Conservation (phyloP, 805 yeast genomes). For the Metschnikowia dekortorum region DNA sequence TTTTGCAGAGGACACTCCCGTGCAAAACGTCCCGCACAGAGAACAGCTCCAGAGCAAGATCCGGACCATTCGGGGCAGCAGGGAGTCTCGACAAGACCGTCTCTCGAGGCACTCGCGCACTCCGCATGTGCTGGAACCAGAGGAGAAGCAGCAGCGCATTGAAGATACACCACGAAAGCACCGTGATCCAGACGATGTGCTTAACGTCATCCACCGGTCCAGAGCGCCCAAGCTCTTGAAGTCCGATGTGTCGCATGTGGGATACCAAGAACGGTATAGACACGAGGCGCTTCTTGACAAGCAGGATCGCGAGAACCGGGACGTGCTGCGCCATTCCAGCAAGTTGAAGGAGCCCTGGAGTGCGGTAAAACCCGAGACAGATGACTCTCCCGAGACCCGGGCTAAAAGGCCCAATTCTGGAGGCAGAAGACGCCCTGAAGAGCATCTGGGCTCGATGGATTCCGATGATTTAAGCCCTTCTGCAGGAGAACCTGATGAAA, state of each 20-base stretch:
- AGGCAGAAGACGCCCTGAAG: too few relatives aligned
- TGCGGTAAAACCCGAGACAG: background rate
- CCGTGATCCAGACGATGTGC: background rate
- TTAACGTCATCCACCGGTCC: background rate
- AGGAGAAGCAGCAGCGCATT: background rate
- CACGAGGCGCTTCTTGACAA: background rate
- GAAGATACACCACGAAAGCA: background rate
- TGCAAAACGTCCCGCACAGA: background rate
- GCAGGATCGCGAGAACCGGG: background rate
- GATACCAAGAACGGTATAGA: slow-evolving; percentile 2
- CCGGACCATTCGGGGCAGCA: background rate
- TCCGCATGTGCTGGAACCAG: background rate
- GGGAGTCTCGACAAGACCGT: background rate
- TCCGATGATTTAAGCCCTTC: too few relatives aligned
- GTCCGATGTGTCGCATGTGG: background rate
- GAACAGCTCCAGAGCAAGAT: background rate
- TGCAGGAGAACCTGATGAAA: too few relatives aligned
- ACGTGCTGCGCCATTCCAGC: background rate
- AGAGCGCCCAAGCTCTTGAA: background rate
- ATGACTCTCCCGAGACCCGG: too few relatives aligned
- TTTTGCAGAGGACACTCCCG: background rate
- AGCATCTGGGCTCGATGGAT: too few relatives aligned
- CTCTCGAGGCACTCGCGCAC: background rate
- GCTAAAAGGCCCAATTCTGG: too few relatives aligned
- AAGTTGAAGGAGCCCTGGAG: background rate